phyloP scores from a whole-genome alignment of 2,329 filamentous ascomycete genomes.

The Fusarium buxicola region DNA sequence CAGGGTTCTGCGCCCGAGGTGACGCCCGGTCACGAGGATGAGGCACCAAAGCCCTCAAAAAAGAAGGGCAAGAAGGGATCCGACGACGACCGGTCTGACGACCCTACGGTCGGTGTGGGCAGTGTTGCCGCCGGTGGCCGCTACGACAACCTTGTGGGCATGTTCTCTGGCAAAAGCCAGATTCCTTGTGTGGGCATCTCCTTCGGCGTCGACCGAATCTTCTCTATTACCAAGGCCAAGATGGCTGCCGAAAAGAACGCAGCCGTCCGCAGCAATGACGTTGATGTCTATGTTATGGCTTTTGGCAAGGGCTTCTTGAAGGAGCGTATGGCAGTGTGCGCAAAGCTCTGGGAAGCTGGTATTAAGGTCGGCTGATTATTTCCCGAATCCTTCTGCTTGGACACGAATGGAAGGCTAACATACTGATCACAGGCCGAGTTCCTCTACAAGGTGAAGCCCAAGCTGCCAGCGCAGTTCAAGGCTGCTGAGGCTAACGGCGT shows the following conservation, averaged over 20 bases:
- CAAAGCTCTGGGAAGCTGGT: constrained; percentile 84
- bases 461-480: constrained; percentile 90
- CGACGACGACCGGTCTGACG: constrained; percentile 76
- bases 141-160: constrained; percentile 93
- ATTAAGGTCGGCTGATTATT: constrained; percentile 71
- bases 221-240: constrained; percentile 85
- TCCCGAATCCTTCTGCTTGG: neutral
- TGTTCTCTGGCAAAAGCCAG: constrained; percentile 87
- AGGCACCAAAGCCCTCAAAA: constrained; percentile 55
- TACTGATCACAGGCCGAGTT: constrained; percentile 76
- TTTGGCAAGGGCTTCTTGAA: constrained; percentile 88
- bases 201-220: constrained; percentile 95
- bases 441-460: constrained; percentile 89
- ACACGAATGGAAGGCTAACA: constrained; percentile 38
- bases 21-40: constrained; percentile 51
- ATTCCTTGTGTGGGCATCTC: constrained; percentile 78
- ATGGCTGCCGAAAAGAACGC: constrained; percentile 72
- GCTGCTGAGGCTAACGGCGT: constrained; percentile 82
- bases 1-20: constrained; percentile 75
- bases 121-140: constrained; percentile 90
- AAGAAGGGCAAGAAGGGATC: constrained; percentile 64
- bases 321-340: constrained; percentile 85
- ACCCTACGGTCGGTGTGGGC: constrained; percentile 85
- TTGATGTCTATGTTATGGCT: constrained; percentile 95
- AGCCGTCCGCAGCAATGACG: constrained; percentile 69